Evolutionary conservation across 805 yeast species (phyloP), one percentile per base, ranked within the genome.

Genomic region (Candida corydali): DNA sequence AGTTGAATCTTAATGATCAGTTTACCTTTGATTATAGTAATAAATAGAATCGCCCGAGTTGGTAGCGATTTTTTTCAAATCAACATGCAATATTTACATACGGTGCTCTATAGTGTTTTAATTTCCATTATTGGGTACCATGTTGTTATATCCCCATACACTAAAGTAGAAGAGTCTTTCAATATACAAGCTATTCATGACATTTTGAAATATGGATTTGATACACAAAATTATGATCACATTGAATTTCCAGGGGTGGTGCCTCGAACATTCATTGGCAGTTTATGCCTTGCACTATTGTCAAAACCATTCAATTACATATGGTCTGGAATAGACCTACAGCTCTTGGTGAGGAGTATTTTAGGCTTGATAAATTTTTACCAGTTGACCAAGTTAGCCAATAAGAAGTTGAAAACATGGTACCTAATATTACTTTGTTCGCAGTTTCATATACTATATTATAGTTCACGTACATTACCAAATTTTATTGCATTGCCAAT

Each of bases 111-210:
- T 31, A 43, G 48, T 2, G 47, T 63, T 5, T 55, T 82, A 11
- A 42, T 83, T 15, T 65, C 60, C 3, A 54, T 72, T 5, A 68
- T 83, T 8, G 54, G 68, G 2, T 58, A 60, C 32, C 79, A 81
- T 52, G 47, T 83, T 42, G 44, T 65, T 8, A 48, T 75, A 1
- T 72, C 96, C 0, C 97, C 96, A 0, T 86, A 65, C 58, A 82
- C 97, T 1, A 91, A 91, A 59, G 96, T 91, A 0, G 97, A 91
- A 55, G 98, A 91, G 56, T 86, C 96, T 19, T 91, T 91, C 69
- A 86, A 82, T 48, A 65, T 86, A 30, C 97, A 91, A 51, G 97
- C 97, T 0, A 68, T 86, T 28, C 88, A 89, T 52, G 97, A 91
- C 50, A 67, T 88, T 29, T 44, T 86, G 34, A 71, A 73, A 44